Conservation (phyloP, 192 early-diverging fungal genomes). For the Coemansia aciculifera region DNA sequence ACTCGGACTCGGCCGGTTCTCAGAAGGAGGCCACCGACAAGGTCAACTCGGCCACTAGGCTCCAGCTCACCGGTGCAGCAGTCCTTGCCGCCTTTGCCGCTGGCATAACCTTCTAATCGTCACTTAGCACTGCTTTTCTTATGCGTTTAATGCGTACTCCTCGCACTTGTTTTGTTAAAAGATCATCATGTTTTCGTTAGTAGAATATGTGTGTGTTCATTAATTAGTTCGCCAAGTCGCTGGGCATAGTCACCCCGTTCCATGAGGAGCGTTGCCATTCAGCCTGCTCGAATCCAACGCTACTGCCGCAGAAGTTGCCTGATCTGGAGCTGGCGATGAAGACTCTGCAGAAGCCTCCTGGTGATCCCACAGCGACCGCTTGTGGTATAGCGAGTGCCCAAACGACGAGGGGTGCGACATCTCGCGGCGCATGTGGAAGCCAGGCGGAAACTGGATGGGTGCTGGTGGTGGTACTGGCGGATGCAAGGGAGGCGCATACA, state of each 20-base stretch:
- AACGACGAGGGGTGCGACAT: constrained; percentile 32
- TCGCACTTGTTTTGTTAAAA: background rate
- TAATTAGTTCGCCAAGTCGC: background rate
- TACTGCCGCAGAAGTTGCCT: background rate
- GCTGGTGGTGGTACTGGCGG: constrained; percentile 9
- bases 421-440: constrained; percentile 15
- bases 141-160: background rate
- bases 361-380: constrained; percentile 19
- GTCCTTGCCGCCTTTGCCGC: constrained; percentile 11
- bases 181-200: background rate
- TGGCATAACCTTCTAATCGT: constrained; percentile 15
- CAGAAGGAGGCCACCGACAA: background rate
- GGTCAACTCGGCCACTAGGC: constrained; percentile 4
- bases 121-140: background rate
- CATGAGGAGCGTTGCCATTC: background rate
- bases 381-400: constrained; percentile 33
- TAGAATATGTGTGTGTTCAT: background rate
- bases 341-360: background rate
- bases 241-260: background rate
- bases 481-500: constrained; percentile 9
- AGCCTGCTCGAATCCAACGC: background rate
- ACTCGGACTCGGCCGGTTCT: constrained; percentile 1
- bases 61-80: constrained; percentile 18
- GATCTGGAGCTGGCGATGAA: background rate
- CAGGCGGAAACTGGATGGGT: background rate